Conservation (phyloP, 2,329 filamentous ascomycete genomes). For the Huntiella abstrusa region DNA sequence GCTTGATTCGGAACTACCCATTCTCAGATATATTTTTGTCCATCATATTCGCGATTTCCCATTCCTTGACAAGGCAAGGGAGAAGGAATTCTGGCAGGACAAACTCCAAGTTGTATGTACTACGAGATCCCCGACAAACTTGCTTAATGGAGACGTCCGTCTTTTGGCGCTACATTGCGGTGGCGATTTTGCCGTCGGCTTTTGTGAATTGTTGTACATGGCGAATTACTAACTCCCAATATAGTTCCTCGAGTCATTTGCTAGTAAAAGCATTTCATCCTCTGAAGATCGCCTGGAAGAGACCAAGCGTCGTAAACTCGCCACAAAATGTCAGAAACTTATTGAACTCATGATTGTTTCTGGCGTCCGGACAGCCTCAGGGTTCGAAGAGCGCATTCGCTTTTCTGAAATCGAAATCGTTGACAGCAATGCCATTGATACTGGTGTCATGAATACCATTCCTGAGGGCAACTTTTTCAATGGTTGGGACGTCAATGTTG, state of each 20-base stretch:
- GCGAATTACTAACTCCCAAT: neutral
- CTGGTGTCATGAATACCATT: conserved; percentile 67
- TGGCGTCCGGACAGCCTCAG: conserved; percentile 82
- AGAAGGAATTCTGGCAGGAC: conserved; percentile 99
- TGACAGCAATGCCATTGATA: conserved; percentile 79
- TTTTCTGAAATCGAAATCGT: conserved; percentile 97
- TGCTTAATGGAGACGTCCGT: neutral
- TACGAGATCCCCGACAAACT: neutral
- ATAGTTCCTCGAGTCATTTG: conserved; percentile 91
- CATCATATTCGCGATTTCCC: conserved; percentile 96
- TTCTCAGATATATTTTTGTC: conserved; percentile 92
- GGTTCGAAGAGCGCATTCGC: conserved; percentile 90
- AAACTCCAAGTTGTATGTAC: conserved; percentile 73
- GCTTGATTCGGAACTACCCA: conserved; percentile 80
- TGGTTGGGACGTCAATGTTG: conserved; percentile 93
- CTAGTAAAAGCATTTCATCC: conserved; percentile 89
- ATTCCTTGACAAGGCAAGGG: conserved; percentile 85
- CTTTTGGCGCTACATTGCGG: no score
- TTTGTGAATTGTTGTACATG: no score
- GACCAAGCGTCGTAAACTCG: conserved; percentile 84
- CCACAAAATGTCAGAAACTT: conserved; percentile 81
- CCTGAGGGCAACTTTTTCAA: conserved; percentile 87
- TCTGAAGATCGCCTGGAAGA: conserved; percentile 92
- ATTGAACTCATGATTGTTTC: conserved; percentile 99
- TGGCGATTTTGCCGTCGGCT: no score